A percentile compares a stretch with the other conserved stretches of the same genome.
Conservation (phyloP, 345 rosid species). For the Barbarea vulgaris region DNA sequence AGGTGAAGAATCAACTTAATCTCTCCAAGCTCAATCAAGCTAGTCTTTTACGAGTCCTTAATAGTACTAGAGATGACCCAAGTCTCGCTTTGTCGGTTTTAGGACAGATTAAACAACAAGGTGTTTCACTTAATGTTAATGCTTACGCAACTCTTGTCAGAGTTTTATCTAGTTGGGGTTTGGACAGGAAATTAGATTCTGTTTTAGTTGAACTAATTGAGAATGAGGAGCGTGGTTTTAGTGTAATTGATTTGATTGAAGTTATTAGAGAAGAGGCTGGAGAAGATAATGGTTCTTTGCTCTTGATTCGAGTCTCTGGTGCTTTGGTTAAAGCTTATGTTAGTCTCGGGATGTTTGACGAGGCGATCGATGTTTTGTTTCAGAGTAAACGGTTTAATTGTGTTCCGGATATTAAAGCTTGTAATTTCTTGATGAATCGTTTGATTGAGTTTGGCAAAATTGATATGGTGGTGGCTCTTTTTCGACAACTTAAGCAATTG, state of each 20-base stretch:
- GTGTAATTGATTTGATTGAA: slow-evolving; percentile 49
- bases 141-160: slow-evolving; percentile 53
- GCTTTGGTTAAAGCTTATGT: slow-evolving; percentile 61
- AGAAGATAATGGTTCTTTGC: slow-evolving; percentile 27
- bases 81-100: slow-evolving; percentile 52
- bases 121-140: slow-evolving; percentile 46
- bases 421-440: slow-evolving; percentile 66
- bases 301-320: slow-evolving; percentile 44
- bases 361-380: slow-evolving; percentile 54
- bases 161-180: slow-evolving; percentile 48
- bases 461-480: slow-evolving; percentile 50
- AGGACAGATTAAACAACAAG: slow-evolving; percentile 41
- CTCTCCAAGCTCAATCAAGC: slow-evolving; percentile 33
- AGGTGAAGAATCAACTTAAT: neutral
- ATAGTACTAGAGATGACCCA: slow-evolving; percentile 49
- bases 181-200: slow-evolving; percentile 48
- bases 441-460: slow-evolving; percentile 48
- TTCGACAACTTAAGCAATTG: slow-evolving; percentile 48
- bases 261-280: slow-evolving; percentile 38
- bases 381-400: slow-evolving; percentile 44
- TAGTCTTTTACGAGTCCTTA: slow-evolving; percentile 43
- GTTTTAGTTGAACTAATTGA: slow-evolving; percentile 49
- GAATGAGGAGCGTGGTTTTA: slow-evolving; percentile 40
- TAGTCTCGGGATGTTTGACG: slow-evolving; percentile 53
- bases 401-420: slow-evolving; percentile 43